Conservation (phyloP, 1,139 yeast species). For the Sugiyamaella grinbergsii region DNA sequence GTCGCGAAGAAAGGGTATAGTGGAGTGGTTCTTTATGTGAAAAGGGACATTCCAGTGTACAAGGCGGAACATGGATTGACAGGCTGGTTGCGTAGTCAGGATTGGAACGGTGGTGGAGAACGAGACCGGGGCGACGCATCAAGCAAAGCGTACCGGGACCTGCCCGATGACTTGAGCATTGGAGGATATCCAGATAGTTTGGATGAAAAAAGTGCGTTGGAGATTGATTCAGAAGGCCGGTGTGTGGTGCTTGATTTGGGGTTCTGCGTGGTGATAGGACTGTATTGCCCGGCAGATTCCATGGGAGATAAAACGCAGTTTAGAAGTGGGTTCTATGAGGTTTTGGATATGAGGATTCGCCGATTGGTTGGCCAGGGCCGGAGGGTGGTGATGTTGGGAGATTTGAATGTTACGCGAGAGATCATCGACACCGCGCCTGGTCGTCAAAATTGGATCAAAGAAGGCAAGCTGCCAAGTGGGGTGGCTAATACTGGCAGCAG, state of each 20-base stretch:
- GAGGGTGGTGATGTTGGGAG: conserved; percentile 80
- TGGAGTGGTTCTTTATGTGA: conserved; percentile 85
- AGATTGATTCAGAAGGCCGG: conserved; percentile 82
- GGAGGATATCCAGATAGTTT: conserved; percentile 69
- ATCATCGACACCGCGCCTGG: conserved; percentile 80
- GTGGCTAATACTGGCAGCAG: conserved; percentile 19
- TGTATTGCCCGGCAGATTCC: conserved; percentile 94
- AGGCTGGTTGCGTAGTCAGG: conserved; percentile 54
- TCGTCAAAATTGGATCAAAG: conserved; percentile 50
- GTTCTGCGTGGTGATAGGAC: conserved; percentile 60
- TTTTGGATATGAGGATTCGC: conserved; percentile 61
- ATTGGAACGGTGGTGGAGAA: conserved; percentile 26
- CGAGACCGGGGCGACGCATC: not conserved
- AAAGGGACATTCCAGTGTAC: conserved; percentile 51
- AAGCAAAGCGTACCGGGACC: conserved; percentile 12
- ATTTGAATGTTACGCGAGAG: conserved; percentile 78
- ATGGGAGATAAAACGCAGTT: conserved; percentile 71
- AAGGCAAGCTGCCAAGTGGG: conserved; percentile 28
- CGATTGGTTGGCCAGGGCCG: conserved; percentile 47
- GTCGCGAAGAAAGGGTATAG: conserved; percentile 68
- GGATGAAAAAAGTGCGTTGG: conserved; percentile 47
- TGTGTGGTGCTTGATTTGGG: conserved; percentile 74
- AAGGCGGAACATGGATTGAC: conserved; percentile 92
- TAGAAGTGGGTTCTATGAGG: conserved; percentile 58
- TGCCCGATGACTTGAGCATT: conserved; percentile 7